Conservation (phyloP, 306 rosid species). For the Carpinus fangiana region DNA sequence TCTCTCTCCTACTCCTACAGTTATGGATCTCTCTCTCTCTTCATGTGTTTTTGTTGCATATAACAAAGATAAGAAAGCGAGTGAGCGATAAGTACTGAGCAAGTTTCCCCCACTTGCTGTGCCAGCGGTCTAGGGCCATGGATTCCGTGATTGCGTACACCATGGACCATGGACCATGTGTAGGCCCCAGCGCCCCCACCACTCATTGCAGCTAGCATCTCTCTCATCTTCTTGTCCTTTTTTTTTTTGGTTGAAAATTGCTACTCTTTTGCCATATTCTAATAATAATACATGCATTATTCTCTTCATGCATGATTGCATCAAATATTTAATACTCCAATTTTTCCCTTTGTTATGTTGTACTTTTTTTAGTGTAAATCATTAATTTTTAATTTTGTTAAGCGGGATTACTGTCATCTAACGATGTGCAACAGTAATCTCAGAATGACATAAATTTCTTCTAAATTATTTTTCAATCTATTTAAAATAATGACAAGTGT, state of each 20-base stretch:
- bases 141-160: conserved; percentile 53
- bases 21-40: neutral
- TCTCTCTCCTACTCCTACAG: too few relatives aligned
- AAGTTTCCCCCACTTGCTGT: conserved; percentile 48
- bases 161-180: conserved; percentile 19
- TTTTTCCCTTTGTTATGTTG: too few relatives aligned
- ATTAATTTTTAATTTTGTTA: too few relatives aligned
- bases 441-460: too few relatives aligned
- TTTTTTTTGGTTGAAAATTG: neutral
- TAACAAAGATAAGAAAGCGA: neutral
- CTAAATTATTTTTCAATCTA: too few relatives aligned
- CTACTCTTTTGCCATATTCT: neutral
- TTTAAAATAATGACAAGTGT: too few relatives aligned
- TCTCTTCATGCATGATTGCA: too few relatives aligned
- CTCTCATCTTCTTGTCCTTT: neutral
- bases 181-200: conserved; percentile 25
- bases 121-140: conserved; percentile 58
- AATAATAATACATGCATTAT: neutral
- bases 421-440: too few relatives aligned
- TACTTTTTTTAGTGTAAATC: too few relatives aligned
- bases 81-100: conserved; percentile 23
- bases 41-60: neutral
- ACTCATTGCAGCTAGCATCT: neutral
- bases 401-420: too few relatives aligned
- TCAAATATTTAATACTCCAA: too few relatives aligned